Evolutionary conservation across 2,329 filamentous ascomycete species (phyloP).

Genomic region (Botrytis aclada): DNA sequence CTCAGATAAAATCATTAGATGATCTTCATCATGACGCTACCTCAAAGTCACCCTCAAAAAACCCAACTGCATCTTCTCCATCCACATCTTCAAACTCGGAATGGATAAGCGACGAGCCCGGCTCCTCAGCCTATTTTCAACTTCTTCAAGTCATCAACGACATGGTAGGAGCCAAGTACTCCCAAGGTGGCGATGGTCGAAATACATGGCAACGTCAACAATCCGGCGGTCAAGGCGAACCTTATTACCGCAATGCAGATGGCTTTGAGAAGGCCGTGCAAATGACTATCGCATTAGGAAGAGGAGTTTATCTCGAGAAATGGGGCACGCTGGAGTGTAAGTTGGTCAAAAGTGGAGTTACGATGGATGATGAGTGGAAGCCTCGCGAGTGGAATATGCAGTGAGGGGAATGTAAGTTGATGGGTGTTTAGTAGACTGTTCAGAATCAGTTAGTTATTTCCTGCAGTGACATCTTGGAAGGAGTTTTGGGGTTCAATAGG

Average conservation of each 20-base stretch:
- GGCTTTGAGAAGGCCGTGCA: slow-evolving; percentile 47
- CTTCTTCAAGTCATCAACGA: slow-evolving; percentile 37
- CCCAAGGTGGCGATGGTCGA: slow-evolving; percentile 33
- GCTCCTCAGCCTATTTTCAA: slow-evolving; percentile 31
- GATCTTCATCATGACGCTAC: neutral
- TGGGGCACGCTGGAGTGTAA: slow-evolving; percentile 48
- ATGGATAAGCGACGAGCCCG: slow-evolving; percentile 31
- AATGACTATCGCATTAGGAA: slow-evolving; percentile 46
- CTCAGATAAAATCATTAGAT: neutral
- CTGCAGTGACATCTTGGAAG: neutral
- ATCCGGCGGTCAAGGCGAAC: slow-evolving; percentile 51
- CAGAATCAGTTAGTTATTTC: neutral
- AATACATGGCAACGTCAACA: slow-evolving; percentile 55
- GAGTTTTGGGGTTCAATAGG: neutral
- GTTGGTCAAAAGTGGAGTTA: slow-evolving; percentile 39
- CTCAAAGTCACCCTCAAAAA: neutral
- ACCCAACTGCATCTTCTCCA: neutral
- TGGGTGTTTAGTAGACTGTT: neutral
- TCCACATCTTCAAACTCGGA: neutral
- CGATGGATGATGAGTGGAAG: slow-evolving; percentile 47
- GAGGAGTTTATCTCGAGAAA: slow-evolving; percentile 43
- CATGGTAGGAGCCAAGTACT: slow-evolving; percentile 21
- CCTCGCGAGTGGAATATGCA: neutral
- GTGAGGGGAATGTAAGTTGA: neutral
- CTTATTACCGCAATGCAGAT: slow-evolving; percentile 49